These are phyloP conservation scores for Pinus taeda DNA, from an alignment of 75 land plant genomes.

Conservation along the genomic window DNA sequence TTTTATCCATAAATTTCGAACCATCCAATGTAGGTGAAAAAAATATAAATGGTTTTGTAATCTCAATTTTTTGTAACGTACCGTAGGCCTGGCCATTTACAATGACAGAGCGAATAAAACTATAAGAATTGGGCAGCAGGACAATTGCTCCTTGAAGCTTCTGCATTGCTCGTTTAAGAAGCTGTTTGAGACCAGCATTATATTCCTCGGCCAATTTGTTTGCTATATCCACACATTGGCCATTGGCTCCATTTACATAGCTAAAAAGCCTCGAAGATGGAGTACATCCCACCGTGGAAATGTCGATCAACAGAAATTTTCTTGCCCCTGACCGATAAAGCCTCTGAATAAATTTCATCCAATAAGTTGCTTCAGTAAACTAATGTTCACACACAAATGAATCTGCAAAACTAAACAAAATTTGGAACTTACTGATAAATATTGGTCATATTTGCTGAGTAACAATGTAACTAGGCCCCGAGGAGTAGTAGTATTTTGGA, in stretches of 20 bases:
- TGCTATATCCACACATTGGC: neutral
- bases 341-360: neutral
- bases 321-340: constrained; percentile 4
- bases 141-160: neutral
- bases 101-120: neutral
- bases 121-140: neutral
- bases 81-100: neutral
- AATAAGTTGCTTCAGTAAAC: neutral
- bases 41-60: neutral
- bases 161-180: neutral
- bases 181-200: neutral
- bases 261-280: neutral
- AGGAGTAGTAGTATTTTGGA: neutral
- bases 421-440: neutral
- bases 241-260: neutral
- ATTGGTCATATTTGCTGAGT: neutral
- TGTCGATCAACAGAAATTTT: constrained; percentile 4
- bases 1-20: too few relatives aligned
- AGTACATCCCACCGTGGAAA: neutral
- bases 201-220: neutral
- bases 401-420: neutral
- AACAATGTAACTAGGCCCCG: neutral
- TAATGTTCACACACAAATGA: neutral
- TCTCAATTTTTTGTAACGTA: neutral
- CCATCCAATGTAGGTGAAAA: too few relatives aligned